Evolutionary conservation across 1,139 yeast species (phyloP).

Genomic region (Saccharomycopsis hybrid): DNA sequence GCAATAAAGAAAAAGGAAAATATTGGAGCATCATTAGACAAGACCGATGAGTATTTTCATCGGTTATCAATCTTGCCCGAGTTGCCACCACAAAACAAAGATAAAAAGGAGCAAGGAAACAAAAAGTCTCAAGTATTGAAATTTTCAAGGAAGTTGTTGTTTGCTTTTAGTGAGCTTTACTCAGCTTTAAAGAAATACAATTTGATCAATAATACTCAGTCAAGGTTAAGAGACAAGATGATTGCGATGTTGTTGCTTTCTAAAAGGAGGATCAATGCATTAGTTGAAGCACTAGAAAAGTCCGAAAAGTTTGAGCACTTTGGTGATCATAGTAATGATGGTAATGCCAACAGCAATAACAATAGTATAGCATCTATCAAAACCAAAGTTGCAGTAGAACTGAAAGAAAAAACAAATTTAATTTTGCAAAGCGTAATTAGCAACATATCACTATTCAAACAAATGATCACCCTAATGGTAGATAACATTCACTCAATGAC

Average conservation of each 20-base stretch:
- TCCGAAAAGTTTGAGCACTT: too few species aligned
- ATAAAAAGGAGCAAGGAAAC: too few species aligned
- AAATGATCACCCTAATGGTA: neutral
- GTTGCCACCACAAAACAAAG: slow-evolving; percentile 3
- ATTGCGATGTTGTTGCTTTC: slow-evolving; percentile 1
- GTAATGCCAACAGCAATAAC: too few species aligned
- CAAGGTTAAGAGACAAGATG: slow-evolving; percentile 4
- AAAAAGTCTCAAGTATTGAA: neutral
- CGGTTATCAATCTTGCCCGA: slow-evolving; percentile 12
- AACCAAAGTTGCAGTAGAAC: too few species aligned
- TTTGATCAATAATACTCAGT: slow-evolving; percentile 7
- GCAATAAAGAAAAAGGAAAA: too few species aligned
- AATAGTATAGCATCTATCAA: too few species aligned
- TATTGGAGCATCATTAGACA: too few species aligned
- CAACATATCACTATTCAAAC: slow-evolving; percentile 2
- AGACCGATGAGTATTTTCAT: slow-evolving; percentile 6
- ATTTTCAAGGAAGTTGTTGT: slow-evolving; percentile 12
- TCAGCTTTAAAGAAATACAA: slow-evolving; percentile 11
- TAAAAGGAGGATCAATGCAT: slow-evolving; percentile 7
- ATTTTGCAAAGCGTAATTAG: neutral
- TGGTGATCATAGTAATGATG: too few species aligned
- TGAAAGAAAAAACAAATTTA: too few species aligned
- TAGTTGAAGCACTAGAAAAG: slow-evolving; percentile 13
- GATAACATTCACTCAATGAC: slow-evolving; percentile 36
- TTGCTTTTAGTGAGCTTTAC: slow-evolving; percentile 13